Conservation (phyloP, 2,329 filamentous ascomycete genomes). For the Arthrobotrys musiformis region DNA sequence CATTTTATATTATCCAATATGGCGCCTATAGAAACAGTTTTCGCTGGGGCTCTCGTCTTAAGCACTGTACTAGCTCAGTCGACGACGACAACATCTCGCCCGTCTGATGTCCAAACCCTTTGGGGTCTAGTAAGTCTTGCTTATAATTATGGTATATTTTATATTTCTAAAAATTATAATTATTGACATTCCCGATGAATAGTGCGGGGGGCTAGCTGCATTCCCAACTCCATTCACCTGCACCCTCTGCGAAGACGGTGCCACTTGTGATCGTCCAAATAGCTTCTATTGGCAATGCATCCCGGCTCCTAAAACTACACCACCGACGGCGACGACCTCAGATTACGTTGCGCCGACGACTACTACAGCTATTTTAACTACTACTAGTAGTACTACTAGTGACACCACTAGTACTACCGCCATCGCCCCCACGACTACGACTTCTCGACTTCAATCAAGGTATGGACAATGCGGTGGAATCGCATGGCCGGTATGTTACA, state of each 20-base stretch:
- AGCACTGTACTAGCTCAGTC: neutral
- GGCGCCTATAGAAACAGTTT: neutral
- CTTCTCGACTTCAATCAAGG: neutral
- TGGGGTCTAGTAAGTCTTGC: neutral
- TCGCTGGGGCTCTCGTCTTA: neutral
- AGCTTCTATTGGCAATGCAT: conserved; percentile 21
- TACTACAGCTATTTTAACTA: neutral
- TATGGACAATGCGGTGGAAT: neutral
- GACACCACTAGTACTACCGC: too few species aligned
- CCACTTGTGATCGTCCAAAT: conserved; percentile 6
- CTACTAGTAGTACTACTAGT: neutral
- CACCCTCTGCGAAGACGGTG: neutral
- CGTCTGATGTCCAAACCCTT: conserved; percentile 4
- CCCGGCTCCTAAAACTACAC: neutral
- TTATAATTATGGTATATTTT: neutral
- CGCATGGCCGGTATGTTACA: neutral
- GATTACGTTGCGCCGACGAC: neutral
- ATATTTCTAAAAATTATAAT: neutral
- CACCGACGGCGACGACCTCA: neutral
- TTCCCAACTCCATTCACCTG: conserved; percentile 17
- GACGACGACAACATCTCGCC: neutral
- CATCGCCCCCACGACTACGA: neutral
- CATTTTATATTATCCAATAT: neutral
- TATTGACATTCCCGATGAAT: neutral
- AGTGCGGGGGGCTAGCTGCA: conserved; percentile 18